Base-by-base conservation (phyloP, 208 protist genomes). In the Trypanosoma rangeli region DNA sequence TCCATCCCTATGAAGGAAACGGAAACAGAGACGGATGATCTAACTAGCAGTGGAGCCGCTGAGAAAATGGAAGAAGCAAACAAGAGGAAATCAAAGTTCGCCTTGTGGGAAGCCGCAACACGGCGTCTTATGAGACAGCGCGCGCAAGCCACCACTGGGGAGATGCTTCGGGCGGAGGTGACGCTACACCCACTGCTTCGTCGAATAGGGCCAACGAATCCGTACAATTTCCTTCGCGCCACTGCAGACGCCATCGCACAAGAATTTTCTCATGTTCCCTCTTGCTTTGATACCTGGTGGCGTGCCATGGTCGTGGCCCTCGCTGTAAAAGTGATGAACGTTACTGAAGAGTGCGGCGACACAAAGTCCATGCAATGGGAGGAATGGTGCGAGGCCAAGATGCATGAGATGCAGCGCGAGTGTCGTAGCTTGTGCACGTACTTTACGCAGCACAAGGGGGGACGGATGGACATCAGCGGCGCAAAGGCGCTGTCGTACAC, bases 261-360 rank as follows among this genome's bases (percentile, higher is more conserved):
- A 5, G 87, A 92, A 65, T 67, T 73, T 22, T 53, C 55, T n/a
- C 49, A 73, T 2, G 67, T 78, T 16, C 90, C 90, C 22, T 63
- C 87, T n/a, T 90, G 87, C 60, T 94, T 95, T 68, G 90, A 96
- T 53, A 79, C 85, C 29, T 96, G 91, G 88, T 96, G 91, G 88
- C 86, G 88, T 49, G 84, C 81, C 10, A 92, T 94, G 82, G 78
- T 89, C 1, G 75, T 94, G 33, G 91, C 91, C 3, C 85, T 96
- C 31, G 85, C 85, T 24, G 83, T 90, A 53, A 89, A 90, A 69
- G 88, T 78, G 39, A 85, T 86, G 65, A 89, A 82, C 53, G 83
- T 96, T 31, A 78, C 93, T 61, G 68, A 75, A 28, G 91, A 96
- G 78, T 93, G 88, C 72, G 81, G 70, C 72, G 48, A 78, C 39